Evolutionary conservation across 768 basidiomycete genomes (phyloP).

Genomic region (Trametes sanguinea): DNA sequence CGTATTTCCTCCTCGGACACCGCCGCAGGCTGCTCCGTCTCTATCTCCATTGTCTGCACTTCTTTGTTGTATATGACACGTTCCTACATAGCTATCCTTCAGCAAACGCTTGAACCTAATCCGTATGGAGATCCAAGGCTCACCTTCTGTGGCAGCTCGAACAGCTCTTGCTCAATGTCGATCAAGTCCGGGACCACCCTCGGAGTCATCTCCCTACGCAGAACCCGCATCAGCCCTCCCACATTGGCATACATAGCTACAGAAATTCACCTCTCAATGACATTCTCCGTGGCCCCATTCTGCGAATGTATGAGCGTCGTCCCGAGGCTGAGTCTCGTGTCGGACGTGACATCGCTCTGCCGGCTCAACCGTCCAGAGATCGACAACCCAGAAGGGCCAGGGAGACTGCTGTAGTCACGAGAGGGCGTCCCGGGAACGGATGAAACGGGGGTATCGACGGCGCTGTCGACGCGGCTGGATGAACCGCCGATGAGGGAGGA

Average conservation of each 20-base stretch:
- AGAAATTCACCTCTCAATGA: constrained; percentile 62
- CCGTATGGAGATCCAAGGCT: neutral
- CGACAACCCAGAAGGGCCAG: constrained; percentile 41
- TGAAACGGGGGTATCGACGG: constrained; percentile 67
- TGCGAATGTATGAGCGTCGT: constrained; percentile 46
- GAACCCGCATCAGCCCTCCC: neutral
- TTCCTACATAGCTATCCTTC: constrained; percentile 48
- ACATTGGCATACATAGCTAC: neutral
- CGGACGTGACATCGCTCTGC: constrained; percentile 65
- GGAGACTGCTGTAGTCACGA: constrained; percentile 38
- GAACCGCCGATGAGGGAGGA: constrained; percentile 54
- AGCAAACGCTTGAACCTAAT: neutral
- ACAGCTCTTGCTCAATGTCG: constrained; percentile 87
- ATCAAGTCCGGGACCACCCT: constrained; percentile 77
- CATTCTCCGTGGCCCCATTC: constrained; percentile 64
- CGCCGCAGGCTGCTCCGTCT: constrained; percentile 50
- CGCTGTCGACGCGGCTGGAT: constrained; percentile 53
- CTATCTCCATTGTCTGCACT: constrained; percentile 73
- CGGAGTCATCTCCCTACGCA: constrained; percentile 57
- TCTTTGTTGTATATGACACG: constrained; percentile 84
- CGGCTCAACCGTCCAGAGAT: constrained; percentile 68
- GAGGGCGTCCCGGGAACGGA: constrained; percentile 75
- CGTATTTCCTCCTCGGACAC: constrained; percentile 67
- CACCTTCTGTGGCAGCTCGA: constrained; percentile 89
- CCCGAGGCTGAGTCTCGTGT: constrained; percentile 43